Evolutionary conservation across 352 stramenopile genomes (phyloP), one percentile per base, ranked within the genome.

Genomic region (Globisporangium spiculum): DNA sequence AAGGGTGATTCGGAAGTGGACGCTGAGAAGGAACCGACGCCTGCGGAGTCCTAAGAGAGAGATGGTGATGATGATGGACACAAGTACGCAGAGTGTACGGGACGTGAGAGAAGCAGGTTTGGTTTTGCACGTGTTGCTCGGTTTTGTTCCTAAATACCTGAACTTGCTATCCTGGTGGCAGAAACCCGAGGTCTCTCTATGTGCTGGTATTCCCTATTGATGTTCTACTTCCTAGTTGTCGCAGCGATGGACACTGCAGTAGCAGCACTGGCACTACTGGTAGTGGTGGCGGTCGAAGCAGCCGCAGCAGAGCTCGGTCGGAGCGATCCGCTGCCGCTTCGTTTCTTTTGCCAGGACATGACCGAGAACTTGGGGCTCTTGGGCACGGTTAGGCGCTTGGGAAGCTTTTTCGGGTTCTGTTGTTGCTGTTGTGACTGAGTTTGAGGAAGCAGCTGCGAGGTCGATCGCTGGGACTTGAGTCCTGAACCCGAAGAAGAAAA

Each of bases 281-380:
- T 34, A 8, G 3, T 30, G 16, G 50, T 32, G 22, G 22, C n/a
- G 8, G 65, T 18, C 16, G 22, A 30, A 7, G 32, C n/a, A 20
- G 41, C 66, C 10, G 53, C 66, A 32, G 57, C 48, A 20, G 65
- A 64, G 57, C 63, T 60, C 18, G 54, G 53, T 22, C 54, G 63
- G 5, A 68, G 30, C 24, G 20, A 18, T 46, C 32, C 34, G 18
- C 16, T 38, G 5, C 60, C 62, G 8, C 70, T 62, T 9, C 56
- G 64, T 60, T 89, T 92, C 74, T 92, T 92, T 61, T 94, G 86
- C 86, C 86, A 94, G 20, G 86, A 94, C 86, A 94, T 94, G 56
- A 94, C 76, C 0, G 86, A 94, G 67, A 94, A 94, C 57, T 92
- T 93, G 48, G 86, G 86, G 55, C 84, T 93, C 75, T 82, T 81